Percentiles rank a stretch among this genome's conserved stretches.
Evolutionary conservation across 2,329 filamentous ascomycete genomes (phyloP).

Genomic region (Penicillium hesseltinei): DNA sequence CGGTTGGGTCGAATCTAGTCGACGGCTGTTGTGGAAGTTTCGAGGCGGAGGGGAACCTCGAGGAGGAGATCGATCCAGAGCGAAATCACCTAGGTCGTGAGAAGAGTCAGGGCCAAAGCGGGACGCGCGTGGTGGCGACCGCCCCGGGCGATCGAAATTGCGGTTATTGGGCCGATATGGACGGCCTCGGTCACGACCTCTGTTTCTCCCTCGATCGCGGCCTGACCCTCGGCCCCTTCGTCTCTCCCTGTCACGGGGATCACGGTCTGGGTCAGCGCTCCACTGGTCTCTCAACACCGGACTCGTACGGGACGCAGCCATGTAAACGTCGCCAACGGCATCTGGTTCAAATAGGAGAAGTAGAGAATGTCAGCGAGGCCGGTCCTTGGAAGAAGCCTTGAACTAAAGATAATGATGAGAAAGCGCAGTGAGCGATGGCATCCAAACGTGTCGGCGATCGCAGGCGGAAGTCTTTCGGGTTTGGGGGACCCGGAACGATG

Average conservation of each 20-base stretch:
- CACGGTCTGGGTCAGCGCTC: constrained; percentile 46
- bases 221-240: constrained; percentile 45
- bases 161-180: constrained; percentile 34
- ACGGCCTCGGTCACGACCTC: constrained; percentile 41
- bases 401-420: constrained; percentile 11
- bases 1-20: constrained; percentile 23
- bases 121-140: constrained; percentile 39
- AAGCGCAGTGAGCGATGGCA: constrained; percentile 22
- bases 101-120: constrained; percentile 33
- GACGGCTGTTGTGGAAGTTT: constrained; percentile 23
- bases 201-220: constrained; percentile 39
- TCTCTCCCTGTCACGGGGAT: constrained; percentile 36
- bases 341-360: constrained; percentile 31
- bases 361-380: constrained; percentile 5
- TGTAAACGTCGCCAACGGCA: constrained; percentile 46
- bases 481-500: constrained; percentile 27
- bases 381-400: constrained; percentile 11
- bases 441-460: constrained; percentile 28
- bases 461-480: constrained; percentile 30
- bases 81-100: constrained; percentile 31
- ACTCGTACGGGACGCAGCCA: constrained; percentile 52
- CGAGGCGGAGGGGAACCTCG: constrained; percentile 30
- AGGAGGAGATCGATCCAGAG: constrained; percentile 24
- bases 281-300: constrained; percentile 52
- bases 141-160: constrained; percentile 43